Evolutionary conservation across 768 basidiomycete genomes (phyloP).

Genomic region (Phanerodontia chrysosporium): DNA sequence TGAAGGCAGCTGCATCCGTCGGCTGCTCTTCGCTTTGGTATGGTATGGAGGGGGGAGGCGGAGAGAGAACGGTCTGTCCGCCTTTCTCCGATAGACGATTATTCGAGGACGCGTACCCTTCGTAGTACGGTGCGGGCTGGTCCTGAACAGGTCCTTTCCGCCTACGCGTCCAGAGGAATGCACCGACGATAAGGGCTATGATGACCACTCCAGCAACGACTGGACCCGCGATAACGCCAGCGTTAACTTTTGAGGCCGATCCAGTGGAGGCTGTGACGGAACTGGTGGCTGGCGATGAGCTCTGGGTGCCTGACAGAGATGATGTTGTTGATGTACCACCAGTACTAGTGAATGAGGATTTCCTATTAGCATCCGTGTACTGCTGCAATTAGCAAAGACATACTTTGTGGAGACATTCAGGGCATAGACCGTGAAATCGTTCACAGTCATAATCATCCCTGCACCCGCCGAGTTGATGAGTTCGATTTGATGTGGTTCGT

Average conservation of each 20-base stretch:
- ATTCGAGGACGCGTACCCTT: not conserved
- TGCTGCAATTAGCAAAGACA: no score
- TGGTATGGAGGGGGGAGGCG: not conserved
- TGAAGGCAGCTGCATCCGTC: not conserved
- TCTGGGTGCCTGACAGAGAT: not conserved
- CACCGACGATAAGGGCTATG: not conserved
- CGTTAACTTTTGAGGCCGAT: constrained; percentile 6
- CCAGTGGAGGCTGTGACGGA: not conserved
- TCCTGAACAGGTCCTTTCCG: not conserved
- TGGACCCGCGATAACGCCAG: constrained; percentile 16
- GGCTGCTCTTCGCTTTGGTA: not conserved
- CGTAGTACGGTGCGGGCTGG: not conserved
- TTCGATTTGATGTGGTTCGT: constrained; percentile 40
- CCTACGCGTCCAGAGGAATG: not conserved
- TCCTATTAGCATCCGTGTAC: no score
- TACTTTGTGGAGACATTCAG: no score
- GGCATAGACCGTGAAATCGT: constrained; percentile 3
- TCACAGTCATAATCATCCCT: constrained; percentile 24
- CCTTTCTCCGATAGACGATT: not conserved
- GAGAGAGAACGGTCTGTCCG: not conserved
- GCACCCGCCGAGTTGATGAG: constrained; percentile 45
- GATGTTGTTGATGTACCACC: not conserved
- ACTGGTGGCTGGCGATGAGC: not conserved
- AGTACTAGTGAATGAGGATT: no score
- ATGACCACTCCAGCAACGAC: constrained; percentile 14